A percentile compares a stretch with the other conserved stretches of the same genome.
These are phyloP conservation scores for Euryodendron excelsum DNA, from an alignment of 148 eudicot genomes.

Conservation along the genomic window DNA sequence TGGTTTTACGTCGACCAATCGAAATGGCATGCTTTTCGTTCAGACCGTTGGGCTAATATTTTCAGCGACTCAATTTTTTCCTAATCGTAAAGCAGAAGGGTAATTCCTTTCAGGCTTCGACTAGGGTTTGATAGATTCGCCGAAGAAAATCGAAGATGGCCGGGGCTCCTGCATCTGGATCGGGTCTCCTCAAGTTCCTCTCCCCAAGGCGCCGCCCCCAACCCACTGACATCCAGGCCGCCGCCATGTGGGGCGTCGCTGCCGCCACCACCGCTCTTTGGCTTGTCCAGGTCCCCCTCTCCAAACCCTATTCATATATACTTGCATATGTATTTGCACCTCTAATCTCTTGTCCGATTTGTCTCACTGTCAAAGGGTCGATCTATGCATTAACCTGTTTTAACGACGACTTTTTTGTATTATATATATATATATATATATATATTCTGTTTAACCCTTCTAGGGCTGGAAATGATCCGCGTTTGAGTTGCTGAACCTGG, in stretches of 20 bases:
- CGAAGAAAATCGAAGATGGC: constrained; percentile 14
- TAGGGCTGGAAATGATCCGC: not conserved
- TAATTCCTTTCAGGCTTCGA: not conserved
- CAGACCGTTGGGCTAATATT: no score
- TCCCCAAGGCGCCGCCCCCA: constrained; percentile 40
- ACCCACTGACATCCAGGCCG: constrained; percentile 57
- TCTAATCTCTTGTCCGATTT: not conserved
- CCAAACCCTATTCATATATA: no score
- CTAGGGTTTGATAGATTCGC: constrained; percentile 24
- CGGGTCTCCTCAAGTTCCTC: constrained; percentile 39
- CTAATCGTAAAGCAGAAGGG: no score
- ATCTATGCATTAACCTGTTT: not conserved
- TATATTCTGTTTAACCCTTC: not conserved
- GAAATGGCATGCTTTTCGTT: no score
- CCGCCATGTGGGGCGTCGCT: constrained; percentile 77
- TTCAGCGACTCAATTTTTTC: no score
- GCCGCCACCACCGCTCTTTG: constrained; percentile 53
- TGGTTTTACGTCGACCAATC: no score
- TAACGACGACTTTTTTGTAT: not conserved
- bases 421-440: no score
- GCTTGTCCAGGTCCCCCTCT: constrained; percentile 54
- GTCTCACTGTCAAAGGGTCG: not conserved
- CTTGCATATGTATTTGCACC: not conserved
- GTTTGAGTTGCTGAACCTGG: not conserved
- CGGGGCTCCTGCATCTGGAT: constrained; percentile 27